These are phyloP conservation scores for Lepidopterella palustris DNA, from an alignment of 495 filamentous ascomycete genomes.

Conservation along the genomic window DNA sequence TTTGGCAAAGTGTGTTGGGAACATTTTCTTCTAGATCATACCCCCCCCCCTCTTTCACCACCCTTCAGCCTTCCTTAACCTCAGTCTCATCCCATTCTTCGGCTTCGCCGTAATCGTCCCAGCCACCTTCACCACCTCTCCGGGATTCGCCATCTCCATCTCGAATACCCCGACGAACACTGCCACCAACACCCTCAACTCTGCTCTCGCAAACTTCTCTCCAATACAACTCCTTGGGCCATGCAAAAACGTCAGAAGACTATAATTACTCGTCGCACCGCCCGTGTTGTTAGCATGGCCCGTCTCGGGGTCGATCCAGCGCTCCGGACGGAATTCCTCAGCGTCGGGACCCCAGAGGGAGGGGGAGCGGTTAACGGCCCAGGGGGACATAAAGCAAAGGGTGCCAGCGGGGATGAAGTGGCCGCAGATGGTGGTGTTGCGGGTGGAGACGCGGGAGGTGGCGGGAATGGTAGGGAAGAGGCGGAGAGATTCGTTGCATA, in stretches of 20 bases:
- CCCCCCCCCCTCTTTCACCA: too few species aligned
- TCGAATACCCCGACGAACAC: conserved; percentile 23
- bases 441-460: conserved; percentile 45
- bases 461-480: conserved; percentile 44
- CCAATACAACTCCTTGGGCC: conserved; percentile 36
- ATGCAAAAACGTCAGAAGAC: conserved; percentile 32
- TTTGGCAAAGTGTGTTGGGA: too few species aligned
- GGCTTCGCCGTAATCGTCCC: conserved; percentile 32
- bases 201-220: conserved; percentile 31
- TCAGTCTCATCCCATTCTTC: conserved; percentile 25
- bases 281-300: conserved; percentile 24
- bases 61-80: conserved; percentile 15
- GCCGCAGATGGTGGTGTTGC: conserved; percentile 40
- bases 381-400: conserved; percentile 26
- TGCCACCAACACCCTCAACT: conserved; percentile 31
- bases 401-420: conserved; percentile 28
- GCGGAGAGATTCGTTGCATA: conserved; percentile 39
- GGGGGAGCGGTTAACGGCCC: conserved; percentile 32
- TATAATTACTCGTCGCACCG: conserved; percentile 28
- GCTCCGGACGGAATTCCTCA: conserved; percentile 28
- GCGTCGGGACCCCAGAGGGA: conserved; percentile 30
- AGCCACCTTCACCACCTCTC: conserved; percentile 18
- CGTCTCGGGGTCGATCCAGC: conserved; percentile 29
- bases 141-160: conserved; percentile 21
- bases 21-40: too few species aligned